Base-by-base conservation (phyloP, 768 basidiomycete genomes). In the Rhizopogon salebrosus region DNA sequence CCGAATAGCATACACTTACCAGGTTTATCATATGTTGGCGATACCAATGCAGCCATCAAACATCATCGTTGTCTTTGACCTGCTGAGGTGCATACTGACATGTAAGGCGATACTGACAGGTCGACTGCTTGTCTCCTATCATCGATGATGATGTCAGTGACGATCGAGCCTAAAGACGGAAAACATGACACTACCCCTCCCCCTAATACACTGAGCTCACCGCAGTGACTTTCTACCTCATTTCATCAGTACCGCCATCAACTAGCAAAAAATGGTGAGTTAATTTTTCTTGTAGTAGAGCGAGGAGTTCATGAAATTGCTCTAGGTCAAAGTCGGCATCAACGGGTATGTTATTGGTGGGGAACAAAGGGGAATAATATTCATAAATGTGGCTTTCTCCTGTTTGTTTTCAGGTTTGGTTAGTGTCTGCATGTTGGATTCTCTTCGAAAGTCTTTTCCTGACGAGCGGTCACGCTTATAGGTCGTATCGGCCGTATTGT, bases 401-500 rank as follows among this genome's bases (percentile, higher is more conserved):
- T 18, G 13, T 45, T 29, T 27, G 18, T 45, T 24, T 64, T 18
- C 45, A 86, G 84, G 75, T 89, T 90, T 73, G 87, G 88, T 88
- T 66, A 70, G 85, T 70, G 7, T 51, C 13, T 36, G 38, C 20
- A n/a, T 39, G 31, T 48, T 18, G 6, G 51, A 64, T 65, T 23
- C 11, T 16, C n/a, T 7, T 24, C n/a, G 42, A 24, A 18, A 31
- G 29, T n/a, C 29, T 11, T 31, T 31, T 9, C 29, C 29, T 31
- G 10, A 23, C 20, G 7, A 31, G 5, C 31, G 48, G 29, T 54
- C 64, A 27, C 64, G 26, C 20, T 41, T 27, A 18, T 57, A 93
- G 93, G 93, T 80, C 93, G 93, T 81, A 95, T 95, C 68, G 93
- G 93, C 72, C 92, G 94, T 75, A 92, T 95, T 71, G 93, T 95